A percentile compares a stretch with the other conserved stretches of the same genome.
Evolutionary conservation across 345 rosid genomes (phyloP).

Genomic region (Eucalyptus erythrocorys): DNA sequence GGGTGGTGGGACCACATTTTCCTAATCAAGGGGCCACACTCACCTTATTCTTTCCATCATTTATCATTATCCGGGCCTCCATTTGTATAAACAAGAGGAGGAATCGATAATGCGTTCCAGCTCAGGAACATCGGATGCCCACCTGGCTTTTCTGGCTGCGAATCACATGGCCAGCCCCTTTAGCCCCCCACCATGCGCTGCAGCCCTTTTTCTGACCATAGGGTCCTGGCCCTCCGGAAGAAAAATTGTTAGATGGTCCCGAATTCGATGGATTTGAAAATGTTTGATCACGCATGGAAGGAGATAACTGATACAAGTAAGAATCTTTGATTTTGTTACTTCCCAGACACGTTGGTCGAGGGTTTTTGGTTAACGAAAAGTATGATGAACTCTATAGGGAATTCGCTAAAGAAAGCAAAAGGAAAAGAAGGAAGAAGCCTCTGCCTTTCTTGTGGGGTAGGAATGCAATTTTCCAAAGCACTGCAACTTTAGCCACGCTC

Average conservation of each 20-base stretch:
- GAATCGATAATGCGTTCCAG: constrained; percentile 10
- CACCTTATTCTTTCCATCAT: not conserved
- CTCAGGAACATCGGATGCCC: constrained; percentile 10
- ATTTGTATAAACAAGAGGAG: not conserved
- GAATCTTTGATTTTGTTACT: not conserved
- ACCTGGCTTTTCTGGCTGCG: not conserved
- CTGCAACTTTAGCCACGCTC: not conserved
- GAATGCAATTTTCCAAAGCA: not conserved
- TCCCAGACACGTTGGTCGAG: not conserved
- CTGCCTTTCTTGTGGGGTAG: not conserved
- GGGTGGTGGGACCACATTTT: not conserved
- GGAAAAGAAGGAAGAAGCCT: not conserved
- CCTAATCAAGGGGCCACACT: not conserved
- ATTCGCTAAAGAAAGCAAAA: not conserved
- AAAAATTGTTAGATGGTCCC: not conserved
- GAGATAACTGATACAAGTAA: not conserved
- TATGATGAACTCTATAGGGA: not conserved
- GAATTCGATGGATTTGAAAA: not conserved
- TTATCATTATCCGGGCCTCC: not conserved
- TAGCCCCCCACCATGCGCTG: not conserved
- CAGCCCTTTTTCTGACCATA: not conserved
- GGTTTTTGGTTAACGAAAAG: not conserved
- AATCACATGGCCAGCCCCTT: constrained; percentile 23
- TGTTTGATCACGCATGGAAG: not conserved
- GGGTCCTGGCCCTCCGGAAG: not conserved